Base-by-base conservation (phyloP, 768 basidiomycete genomes). In the Chiua virens region DNA sequence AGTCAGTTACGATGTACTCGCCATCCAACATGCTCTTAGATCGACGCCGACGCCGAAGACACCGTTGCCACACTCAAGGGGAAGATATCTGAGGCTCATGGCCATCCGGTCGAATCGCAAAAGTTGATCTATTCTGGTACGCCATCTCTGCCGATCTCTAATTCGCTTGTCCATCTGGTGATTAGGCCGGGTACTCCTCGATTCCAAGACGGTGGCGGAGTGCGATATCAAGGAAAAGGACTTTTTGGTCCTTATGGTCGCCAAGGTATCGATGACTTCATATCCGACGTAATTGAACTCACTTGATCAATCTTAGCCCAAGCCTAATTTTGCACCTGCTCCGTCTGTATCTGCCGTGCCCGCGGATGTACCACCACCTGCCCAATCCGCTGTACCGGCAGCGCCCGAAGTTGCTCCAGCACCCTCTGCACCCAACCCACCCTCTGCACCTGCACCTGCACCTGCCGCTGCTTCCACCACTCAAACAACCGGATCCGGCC, bases 231-330 rank as follows among this genome's bases (percentile, higher is more conserved):
- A 97, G 75, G 96, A 98, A 73, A 98, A 97, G 75, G 96, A 97
- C 70, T 99, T 99, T 75, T 75, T 98, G 53, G 97, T 99, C n/a
- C 83, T 99, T 38, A 99, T 98, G 96, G 91, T 98, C 30, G 83
- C 93, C 45, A 98, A 97, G 84, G 95, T 95, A 55, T 49, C 40
- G 32, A 39, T 45, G 74, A 39, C 35, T 20, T 30, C 18, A n/a
- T 47, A 47, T 27, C 21, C 32, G 35, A 20, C 37, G 10, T 36
- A 14, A 45, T 11, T 34, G 21, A 14, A 30, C 49, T 58, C 22
- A 60, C 27, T 14, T 5, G 28, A 47, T 47, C 27, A 42, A 45
- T 30, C 47, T 36, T 45, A 87, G 85, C 85, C 81, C 35, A 87
- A 85, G 60, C 72, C 82, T 8, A 70, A 3, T 69, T 71, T 11